These are phyloP conservation scores for Plasmodium vivax DNA, from an alignment of 169 alveolate genomes.

Conservation along the genomic window DNA sequence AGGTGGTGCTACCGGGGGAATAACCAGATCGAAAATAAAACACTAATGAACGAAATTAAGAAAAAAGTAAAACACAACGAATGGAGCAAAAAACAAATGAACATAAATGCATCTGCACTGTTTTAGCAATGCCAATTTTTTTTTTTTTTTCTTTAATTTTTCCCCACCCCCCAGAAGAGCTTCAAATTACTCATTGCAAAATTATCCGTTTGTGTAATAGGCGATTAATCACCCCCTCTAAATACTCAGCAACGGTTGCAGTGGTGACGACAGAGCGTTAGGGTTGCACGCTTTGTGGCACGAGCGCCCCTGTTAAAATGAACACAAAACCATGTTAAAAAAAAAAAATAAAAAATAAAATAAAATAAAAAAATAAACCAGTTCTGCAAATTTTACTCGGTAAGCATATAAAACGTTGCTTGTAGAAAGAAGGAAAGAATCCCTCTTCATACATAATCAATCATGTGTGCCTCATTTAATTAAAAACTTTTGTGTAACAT, in stretches of 20 bases:
- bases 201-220: background rate
- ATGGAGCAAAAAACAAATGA: background rate
- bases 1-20: background rate
- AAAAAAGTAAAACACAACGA: background rate
- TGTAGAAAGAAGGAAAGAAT: background rate
- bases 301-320: background rate
- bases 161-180: background rate
- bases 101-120: background rate
- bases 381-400: background rate
- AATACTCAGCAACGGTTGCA: background rate
- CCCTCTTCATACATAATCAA: background rate
- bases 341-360: background rate
- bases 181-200: background rate
- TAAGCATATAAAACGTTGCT: background rate
- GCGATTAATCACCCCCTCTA: background rate
- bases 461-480: background rate
- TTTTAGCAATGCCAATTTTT: background rate
- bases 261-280: background rate
- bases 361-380: background rate
- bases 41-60: background rate
- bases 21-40: background rate
- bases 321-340: background rate
- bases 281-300: constrained; percentile 5
- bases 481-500: background rate
- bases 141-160: background rate